Evolutionary conservation across 441 rosid species (phyloP), one percentile per base, ranked within the genome.

Genomic region (Gossypium gossypioides): DNA sequence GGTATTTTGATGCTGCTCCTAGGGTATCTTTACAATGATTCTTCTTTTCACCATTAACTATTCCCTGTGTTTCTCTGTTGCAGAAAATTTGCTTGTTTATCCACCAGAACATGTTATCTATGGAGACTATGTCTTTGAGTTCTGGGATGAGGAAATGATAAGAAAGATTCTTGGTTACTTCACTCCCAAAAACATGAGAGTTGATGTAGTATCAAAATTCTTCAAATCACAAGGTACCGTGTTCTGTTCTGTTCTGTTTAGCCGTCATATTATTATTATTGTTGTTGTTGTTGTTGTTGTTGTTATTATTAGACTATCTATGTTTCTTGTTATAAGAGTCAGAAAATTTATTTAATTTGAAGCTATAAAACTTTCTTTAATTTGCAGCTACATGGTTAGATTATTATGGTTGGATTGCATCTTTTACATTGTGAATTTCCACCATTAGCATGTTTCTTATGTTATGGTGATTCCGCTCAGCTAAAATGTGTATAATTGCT

Each of bases 181-280:
- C 80, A 84, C 84, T 54, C 97, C 96, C 9, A 88, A 86, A 76
- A 92, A 95, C 79, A 92, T 95, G 99, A 86, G 99, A 89, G 76
- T 92, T 78, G 97, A 95, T 86, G 91, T 92, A 60, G 80, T 85
- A 67, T 88, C 99, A 18, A 95, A 92, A 81, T 85, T 89, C 52
- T 76, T 83, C 21, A 83, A 82, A 70, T 79, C 86, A 15, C 84
- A 87, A 83, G 97, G 99, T 95, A 84, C 68, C 19, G 21, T 15
- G 15, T 13, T 4, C 19, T 18, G 58, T 37, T 51, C 42, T 27
- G 15, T 25, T 68, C 25, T 27, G 2, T 29, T 44, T 59, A 6
- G 19, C 27, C 18, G 0, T 44, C 32, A 37, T 54, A 27, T 10
- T 57, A 19, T 52, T 44, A 24, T 37, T 27, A 0, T 27, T 27